Base-by-base conservation (phyloP, 164 flowering plant species). In the Macadamia tetraphylla region DNA sequence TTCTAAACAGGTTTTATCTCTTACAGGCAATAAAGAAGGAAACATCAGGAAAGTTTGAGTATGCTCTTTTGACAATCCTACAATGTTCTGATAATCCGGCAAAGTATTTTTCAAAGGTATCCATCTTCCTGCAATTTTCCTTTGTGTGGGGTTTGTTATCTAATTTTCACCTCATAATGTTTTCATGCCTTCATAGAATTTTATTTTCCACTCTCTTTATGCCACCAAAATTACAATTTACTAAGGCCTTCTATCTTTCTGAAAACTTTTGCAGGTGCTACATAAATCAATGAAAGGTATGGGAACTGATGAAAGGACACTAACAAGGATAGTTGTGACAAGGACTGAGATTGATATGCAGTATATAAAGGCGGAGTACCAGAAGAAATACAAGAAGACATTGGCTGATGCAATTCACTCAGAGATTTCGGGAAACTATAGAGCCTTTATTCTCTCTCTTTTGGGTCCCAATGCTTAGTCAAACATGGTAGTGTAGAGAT, bases 311-410 rank as follows among this genome's bases (percentile, higher is more conserved):
- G 96, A 92, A 67, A 51, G 81, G 2, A 77, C 85, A 11, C 87
- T 92, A 6, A 81, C 75, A 4, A 75, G 96, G 72, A 69, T 90
- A 15, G 79, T 90, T 44, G 89, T 85, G 51, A 83, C 94, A 43
- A 83, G 98, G 77, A 67, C 86, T 8, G 98, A 90, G 76, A 80
- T 92, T 1, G 98, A 92, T 71, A 79, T 90, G 94, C 88, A 84
- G 65, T 79, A 84, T 53, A 90, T 92, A 65, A 92, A 87, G 74
- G 83, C 83, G 3, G 96, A 86, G 67, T 92, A 92, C 71, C 76
- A 66, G 11, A 87, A 77, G 74, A 85, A 85, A 62, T 79, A 86
- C 63, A 72, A 73, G 15, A 88, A 87, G 71, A 29, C 88, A 1
- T 72, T 92, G 78, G 56, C 74, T 15, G 86, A 86, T 71, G 94